Evolutionary conservation across 768 basidiomycete species (phyloP).

Genomic region (Amanita rimosa): DNA sequence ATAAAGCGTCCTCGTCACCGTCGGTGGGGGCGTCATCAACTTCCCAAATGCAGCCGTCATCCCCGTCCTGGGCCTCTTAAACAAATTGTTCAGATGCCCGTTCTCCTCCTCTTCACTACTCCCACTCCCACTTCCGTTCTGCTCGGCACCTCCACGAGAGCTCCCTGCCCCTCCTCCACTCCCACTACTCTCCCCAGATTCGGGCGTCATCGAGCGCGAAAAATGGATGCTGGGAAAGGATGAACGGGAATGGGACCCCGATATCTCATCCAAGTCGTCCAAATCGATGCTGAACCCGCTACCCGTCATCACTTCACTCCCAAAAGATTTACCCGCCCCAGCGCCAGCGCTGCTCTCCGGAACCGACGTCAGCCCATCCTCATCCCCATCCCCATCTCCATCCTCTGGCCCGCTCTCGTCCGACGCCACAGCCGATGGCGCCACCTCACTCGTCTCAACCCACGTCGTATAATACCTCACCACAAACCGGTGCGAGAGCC

Average conservation of each 20-base stretch:
- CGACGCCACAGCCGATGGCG: constrained; percentile 34
- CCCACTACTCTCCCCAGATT: constrained; percentile 13
- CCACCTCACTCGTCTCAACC: constrained; percentile 61
- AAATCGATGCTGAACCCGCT: constrained; percentile 58
- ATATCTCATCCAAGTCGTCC: constrained; percentile 49
- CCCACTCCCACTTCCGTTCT: neutral
- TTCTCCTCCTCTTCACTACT: neutral
- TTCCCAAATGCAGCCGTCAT: constrained; percentile 5
- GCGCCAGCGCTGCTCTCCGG: constrained; percentile 19
- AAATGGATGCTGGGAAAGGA: constrained; percentile 87
- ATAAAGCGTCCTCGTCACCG: constrained; percentile 57
- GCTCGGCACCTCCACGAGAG: constrained; percentile 4
- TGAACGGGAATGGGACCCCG: constrained; percentile 31
- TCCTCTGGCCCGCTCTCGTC: constrained; percentile 38
- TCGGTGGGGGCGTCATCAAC: constrained; percentile 18
- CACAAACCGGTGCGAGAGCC: constrained; percentile 80
- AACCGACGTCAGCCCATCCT: constrained; percentile 40
- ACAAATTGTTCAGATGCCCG: constrained; percentile 22
- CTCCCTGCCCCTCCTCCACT: constrained; percentile 13
- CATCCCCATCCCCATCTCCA: constrained; percentile 7
- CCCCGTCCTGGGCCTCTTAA: constrained; percentile 14
- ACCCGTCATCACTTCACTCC: constrained; percentile 23
- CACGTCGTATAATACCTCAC: constrained; percentile 89
- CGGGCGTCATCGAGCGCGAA: constrained; percentile 32
- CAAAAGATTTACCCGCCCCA: neutral